Evolutionary conservation across 2,329 filamentous ascomycete species (phyloP), one percentile per base, ranked within the genome.

Genomic region (Blumeria hordei): DNA sequence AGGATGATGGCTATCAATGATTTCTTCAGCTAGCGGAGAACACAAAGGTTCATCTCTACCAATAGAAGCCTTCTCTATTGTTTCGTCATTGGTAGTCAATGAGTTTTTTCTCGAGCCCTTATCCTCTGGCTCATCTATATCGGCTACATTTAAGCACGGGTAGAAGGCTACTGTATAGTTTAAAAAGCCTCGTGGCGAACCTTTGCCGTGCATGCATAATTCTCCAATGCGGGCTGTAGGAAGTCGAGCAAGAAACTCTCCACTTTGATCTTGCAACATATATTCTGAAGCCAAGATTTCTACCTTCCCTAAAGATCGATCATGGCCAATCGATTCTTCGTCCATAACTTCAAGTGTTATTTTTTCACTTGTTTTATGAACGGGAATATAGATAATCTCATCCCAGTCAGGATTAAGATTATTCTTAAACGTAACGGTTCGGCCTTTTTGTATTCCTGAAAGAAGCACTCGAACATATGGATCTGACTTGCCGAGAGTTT

Each of bases 361-460:
- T 64, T 84, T 87, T 66, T 98, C 92, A 35, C 86, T 82, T 12
- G 76, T 63, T 6, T 82, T 88, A 66, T 95, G 90, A 56, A 98
- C 77, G 1, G 93, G 90, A 0, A 98, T 76, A 64, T 98, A 98
- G 21, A 95, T 76, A 28, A 98, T 81, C 68, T 98, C 92, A 63
- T 98, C 88, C 81, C 85, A 98, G 54, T 92, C 84, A 1, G 92
- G 92, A 65, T 94, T 87, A 56, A 98, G 78, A 58, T 95, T 93
- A 69, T 94, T 98, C 66, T 87, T 81, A 72, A 92, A 94, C 0
- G 90, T 96, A 53, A 98, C 92, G 2, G 92, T 96, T 56, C 88
- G 80, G 9, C 78, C 88, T 67, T 90, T 94, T 65, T 92, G 83
- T 56, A 96, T 80, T 49, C 92, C 90, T 51, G 88, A 94, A 7